A percentile compares a stretch with the other conserved stretches of the same genome.
These are phyloP conservation scores for Mortierella sp. DNA, from an alignment of 371 early-diverging fungal genomes.

Conservation along the genomic window DNA sequence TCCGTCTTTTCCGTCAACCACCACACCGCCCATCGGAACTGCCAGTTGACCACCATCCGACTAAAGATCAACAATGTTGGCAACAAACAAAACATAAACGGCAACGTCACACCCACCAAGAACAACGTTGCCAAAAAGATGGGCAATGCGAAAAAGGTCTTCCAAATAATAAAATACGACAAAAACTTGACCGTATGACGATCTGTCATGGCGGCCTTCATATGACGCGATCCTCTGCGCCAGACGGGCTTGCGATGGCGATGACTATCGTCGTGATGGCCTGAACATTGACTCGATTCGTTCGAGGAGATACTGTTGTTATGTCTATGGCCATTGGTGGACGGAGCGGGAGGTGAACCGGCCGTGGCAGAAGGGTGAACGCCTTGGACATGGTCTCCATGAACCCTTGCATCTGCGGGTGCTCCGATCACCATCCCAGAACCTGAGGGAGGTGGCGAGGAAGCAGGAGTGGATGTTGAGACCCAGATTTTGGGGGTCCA, in stretches of 20 bases:
- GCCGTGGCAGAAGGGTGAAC: too few species aligned
- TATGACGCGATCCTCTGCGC: conserved; percentile 15
- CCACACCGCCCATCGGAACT: conserved; percentile 42
- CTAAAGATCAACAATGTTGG: conserved; percentile 27
- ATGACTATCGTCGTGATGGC: neutral
- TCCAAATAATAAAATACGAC: conserved; percentile 40
- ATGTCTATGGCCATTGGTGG: too few species aligned
- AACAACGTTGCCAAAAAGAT: conserved; percentile 21
- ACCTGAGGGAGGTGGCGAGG: neutral
- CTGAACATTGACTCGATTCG: too few species aligned
- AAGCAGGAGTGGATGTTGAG: neutral
- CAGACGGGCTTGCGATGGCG: conserved; percentile 7
- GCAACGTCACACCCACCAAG: conserved; percentile 18
- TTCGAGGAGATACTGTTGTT: too few species aligned
- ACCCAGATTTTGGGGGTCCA: conserved; percentile 14
- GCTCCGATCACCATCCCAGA: too few species aligned
- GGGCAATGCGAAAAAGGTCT: conserved; percentile 27
- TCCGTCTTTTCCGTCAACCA: conserved; percentile 35
- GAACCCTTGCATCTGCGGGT: too few species aligned
- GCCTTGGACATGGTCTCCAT: too few species aligned
- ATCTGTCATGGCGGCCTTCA: conserved; percentile 14
- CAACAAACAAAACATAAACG: conserved; percentile 43
- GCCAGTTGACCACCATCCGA: conserved; percentile 23
- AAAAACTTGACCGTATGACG: conserved; percentile 23
- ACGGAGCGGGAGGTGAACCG: too few species aligned